Evolutionary conservation across 2,329 filamentous ascomycete species (phyloP), one percentile per base, ranked within the genome.

Genomic region (Monosporascus sp.): DNA sequence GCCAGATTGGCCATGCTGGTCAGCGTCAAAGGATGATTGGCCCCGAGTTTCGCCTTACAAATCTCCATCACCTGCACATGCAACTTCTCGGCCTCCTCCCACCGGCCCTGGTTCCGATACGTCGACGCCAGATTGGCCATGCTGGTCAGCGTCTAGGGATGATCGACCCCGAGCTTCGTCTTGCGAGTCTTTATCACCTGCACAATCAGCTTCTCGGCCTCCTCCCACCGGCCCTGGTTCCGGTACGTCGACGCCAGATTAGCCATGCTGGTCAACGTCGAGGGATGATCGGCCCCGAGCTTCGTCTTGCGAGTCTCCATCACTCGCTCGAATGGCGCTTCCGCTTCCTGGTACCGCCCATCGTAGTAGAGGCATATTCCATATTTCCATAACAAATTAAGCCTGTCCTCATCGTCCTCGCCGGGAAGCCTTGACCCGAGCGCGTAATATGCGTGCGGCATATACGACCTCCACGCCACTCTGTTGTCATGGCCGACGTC

Each of bases 231-330:
- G 27, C 27, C 27, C 27, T 31, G 27, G 0, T 27, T 11, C 27
- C 27, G 8, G 9, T 9, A 44, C 0, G 11, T 20, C n/a, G 11
- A 24, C 11, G 48, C 48, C 27, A 54, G 39, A n/a, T 51, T 51
- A 18, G 3, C 31, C 39, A 51, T 54, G 17, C 48, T 51, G 17
- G n/a, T 25, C 22, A 55, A 24, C 31, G 54, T 55, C 25, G 51
- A 17, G 15, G 60, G 57, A 41, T 60, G 54, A 14, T 57, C 58
- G 22, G 41, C 35, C 17, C 58, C 59, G 5, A 60, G 51, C 37
- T 63, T 18, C 11, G 8, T 55, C 38, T 53, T 56, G 2, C 22
- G 20, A 0, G 6, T 50, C 51, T 61, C 56, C 24, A 64, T 3
- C 8, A 56, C 56, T 17, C 53, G 43, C 24, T 45, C 47, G 15